Base-by-base conservation (phyloP, 768 basidiomycete genomes). In the Leucocoprinus sp. region DNA sequence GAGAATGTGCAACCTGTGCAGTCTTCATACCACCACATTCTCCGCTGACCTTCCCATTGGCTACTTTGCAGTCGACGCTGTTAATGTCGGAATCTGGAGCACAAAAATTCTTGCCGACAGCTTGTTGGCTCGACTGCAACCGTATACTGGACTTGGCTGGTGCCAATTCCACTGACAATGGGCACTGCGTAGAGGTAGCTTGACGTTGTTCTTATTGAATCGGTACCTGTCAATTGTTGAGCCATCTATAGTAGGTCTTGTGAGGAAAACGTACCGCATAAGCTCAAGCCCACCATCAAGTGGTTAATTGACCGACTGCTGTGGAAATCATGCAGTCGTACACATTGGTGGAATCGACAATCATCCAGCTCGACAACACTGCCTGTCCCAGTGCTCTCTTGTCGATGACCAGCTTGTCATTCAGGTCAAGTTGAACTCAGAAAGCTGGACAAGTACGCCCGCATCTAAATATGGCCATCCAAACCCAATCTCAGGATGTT, bases 221-320 rank as follows among this genome's bases (percentile, higher is more conserved):
- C 96, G 92, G 58, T 99, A 99, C 56, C 95, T 97, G 55, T 15
- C 28, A 38, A 45, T 31, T 4, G 12, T 8, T n/a, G 2, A 44
- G 31, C 24, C 36, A 18, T 6, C 31, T 5, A 5, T 31, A 3
- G 4, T 14, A 11, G 23, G 6, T 5, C n/a, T 37, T 17, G 38
- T 7, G 6, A 36, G 6, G 4, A 24, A 42, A 17, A 64, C 82
- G 53, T 43, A 87, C 91, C 80, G 76, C 96, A 99, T 98, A 29
- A 99, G 72, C 63, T 99, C 96, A 54, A 99, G 98, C 62, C 98
- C 96, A 19, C 96, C 96, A 57, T 99, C 96, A 2, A 96, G 96
- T 0, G 96, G 96, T 27, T 93, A 64, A 99, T 98, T 1, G 90
- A 92, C 36, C 96, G 76, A 45, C 80, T 84, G 4, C 89, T 82